Percentiles rank a stretch among this genome's conserved stretches.
phyloP scores from a whole-genome alignment of 345 rosid genomes.

The Citrus medica region DNA sequence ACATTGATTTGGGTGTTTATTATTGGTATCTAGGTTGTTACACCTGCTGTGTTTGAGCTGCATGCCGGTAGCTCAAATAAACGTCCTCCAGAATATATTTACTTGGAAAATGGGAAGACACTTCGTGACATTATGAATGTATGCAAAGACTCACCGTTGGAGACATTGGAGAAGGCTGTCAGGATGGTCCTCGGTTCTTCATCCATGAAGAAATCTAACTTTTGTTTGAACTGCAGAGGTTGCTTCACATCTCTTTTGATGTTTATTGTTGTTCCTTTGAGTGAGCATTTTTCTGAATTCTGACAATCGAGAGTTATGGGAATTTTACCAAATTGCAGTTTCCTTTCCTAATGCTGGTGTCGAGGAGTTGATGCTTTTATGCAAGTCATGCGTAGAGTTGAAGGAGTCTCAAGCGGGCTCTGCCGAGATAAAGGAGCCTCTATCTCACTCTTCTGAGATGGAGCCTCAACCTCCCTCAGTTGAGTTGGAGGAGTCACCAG shows the following conservation, averaged over 20 bases:
- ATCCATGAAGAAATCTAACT: constrained; percentile 40
- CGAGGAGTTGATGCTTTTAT: constrained; percentile 40
- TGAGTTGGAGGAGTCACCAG: constrained; percentile 17
- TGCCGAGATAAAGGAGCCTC: constrained; percentile 18
- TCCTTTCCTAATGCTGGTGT: constrained; percentile 24
- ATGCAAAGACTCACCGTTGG: constrained; percentile 60
- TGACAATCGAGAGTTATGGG: neutral
- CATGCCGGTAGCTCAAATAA: constrained; percentile 89
- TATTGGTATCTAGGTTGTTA: constrained; percentile 46
- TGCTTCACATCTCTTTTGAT: constrained; percentile 24
- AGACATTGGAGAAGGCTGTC: constrained; percentile 56
- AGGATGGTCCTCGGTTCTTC: constrained; percentile 44
- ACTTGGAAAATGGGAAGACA: constrained; percentile 65
- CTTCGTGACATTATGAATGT: constrained; percentile 86
- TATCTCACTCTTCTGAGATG: constrained; percentile 18
- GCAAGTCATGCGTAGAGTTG: constrained; percentile 50
- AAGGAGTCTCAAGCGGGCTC: constrained; percentile 32
- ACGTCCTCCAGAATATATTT: constrained; percentile 78
- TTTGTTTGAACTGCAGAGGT: constrained; percentile 94
- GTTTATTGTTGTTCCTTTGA: constrained; percentile 1
- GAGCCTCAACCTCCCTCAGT: constrained; percentile 22
- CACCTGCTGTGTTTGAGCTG: constrained; percentile 56
- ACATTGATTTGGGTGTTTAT: neutral
- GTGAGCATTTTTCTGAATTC: neutral
- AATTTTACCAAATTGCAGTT: constrained; percentile 35